A percentile compares a stretch with the other conserved stretches of the same genome.
These are phyloP conservation scores for Trametes sanguinea DNA, from an alignment of 768 basidiomycete species.

Conservation along the genomic window DNA sequence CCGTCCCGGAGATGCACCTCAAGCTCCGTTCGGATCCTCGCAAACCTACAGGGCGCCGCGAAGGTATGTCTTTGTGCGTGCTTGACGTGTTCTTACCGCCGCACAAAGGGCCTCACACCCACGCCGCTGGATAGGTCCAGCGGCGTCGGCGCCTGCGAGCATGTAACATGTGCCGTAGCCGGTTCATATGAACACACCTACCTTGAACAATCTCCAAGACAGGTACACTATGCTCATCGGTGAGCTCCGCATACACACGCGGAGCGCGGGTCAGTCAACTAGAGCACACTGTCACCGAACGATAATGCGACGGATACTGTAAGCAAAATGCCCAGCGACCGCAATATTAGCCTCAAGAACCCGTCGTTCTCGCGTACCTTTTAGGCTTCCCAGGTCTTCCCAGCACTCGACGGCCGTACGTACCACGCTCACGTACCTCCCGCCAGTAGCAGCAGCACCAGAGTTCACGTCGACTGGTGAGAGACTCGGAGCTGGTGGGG, in stretches of 20 bases:
- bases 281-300: neutral
- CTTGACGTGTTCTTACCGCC: neutral
- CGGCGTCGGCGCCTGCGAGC: neutral
- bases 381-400: neutral
- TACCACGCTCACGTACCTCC: too few relatives aligned
- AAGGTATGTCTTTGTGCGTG: neutral
- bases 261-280: slow-evolving; percentile 1
- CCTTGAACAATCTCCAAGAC: neutral
- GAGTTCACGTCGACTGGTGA: neutral
- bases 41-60: neutral
- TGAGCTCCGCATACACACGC: slow-evolving; percentile 2
- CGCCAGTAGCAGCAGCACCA: too few relatives aligned
- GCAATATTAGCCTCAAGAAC: too few relatives aligned
- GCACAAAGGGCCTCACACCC: neutral
- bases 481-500: neutral
- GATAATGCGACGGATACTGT: neutral
- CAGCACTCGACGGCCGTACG: neutral
- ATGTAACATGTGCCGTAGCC: too few relatives aligned
- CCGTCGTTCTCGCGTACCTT: neutral
- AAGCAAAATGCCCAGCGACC: too few relatives aligned
- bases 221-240: neutral
- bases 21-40: neutral
- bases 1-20: neutral
- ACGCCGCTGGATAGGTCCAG: neutral
- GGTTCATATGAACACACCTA: neutral